phyloP scores from a whole-genome alignment of 192 early-diverging fungal species.

The Obelidium mucronatum region DNA sequence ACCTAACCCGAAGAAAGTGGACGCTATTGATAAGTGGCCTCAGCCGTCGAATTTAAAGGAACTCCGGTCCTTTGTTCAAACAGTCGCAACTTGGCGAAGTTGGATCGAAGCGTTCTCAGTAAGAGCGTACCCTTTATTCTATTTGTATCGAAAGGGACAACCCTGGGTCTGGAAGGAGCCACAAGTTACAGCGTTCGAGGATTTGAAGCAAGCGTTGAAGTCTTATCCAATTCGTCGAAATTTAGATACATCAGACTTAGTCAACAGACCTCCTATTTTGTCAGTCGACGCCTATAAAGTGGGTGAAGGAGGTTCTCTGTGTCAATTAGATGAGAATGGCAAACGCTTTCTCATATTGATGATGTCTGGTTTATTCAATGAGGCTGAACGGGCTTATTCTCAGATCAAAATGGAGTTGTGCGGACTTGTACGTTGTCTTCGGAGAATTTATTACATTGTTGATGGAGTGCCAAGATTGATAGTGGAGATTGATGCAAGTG shows the following conservation, averaged over 20 bases:
- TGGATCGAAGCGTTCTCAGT: background rate
- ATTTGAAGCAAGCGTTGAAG: background rate
- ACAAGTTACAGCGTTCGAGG: background rate
- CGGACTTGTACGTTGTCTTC: background rate
- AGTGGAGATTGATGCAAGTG: background rate
- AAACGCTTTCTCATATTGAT: background rate
- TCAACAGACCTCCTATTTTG: background rate
- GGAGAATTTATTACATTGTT: background rate
- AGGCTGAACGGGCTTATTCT: background rate
- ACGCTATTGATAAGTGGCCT: background rate
- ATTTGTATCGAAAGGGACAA: background rate
- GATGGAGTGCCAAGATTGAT: background rate
- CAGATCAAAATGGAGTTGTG: constrained; percentile 2
- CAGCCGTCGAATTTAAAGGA: background rate
- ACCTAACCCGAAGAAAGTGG: background rate
- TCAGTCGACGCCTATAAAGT: background rate
- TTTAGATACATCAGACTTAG: background rate
- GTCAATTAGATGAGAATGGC: background rate
- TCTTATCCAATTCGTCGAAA: background rate
- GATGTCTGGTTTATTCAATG: background rate
- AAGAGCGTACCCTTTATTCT: background rate
- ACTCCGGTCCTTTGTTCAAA: background rate
- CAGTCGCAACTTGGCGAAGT: background rate
- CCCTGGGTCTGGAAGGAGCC: background rate
- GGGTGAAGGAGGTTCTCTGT: background rate